Evolutionary conservation across 129 eudicot genomes (phyloP).

Genomic region (Pulicaria dysenterica): DNA sequence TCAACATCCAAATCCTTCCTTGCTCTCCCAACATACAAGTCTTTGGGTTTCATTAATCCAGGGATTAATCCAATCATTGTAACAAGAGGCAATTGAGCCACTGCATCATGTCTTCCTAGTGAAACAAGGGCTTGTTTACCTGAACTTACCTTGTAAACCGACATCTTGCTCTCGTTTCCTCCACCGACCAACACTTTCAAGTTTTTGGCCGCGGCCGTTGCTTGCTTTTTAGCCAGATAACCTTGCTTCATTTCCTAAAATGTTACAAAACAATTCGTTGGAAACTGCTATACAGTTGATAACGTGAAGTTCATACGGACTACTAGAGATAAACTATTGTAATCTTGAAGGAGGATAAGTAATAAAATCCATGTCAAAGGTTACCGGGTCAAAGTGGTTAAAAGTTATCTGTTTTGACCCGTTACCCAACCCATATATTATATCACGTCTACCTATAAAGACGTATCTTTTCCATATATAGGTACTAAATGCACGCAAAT

Average conservation of each 20-base stretch:
- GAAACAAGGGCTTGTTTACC: conserved; percentile 58
- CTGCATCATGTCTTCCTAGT: conserved; percentile 72
- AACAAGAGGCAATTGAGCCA: conserved; percentile 62
- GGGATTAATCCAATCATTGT: conserved; percentile 69
- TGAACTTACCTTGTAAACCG: conserved; percentile 46
- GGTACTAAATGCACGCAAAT: too few relatives aligned
- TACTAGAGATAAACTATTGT: too few relatives aligned
- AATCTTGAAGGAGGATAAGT: too few relatives aligned
- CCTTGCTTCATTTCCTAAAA: conserved; percentile 84
- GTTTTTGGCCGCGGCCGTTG: conserved; percentile 64
- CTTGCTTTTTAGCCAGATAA: conserved; percentile 76
- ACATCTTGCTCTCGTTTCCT: conserved; percentile 65
- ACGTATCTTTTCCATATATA: too few relatives aligned
- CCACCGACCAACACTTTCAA: conserved; percentile 54
- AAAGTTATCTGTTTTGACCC: too few relatives aligned
- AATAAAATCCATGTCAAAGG: too few relatives aligned
- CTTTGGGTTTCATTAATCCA: conserved; percentile 79
- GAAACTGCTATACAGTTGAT: too few relatives aligned
- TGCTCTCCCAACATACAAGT: conserved; percentile 72
- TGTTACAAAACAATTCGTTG: neutral
- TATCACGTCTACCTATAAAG: too few relatives aligned
- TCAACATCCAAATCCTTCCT: conserved; percentile 68
- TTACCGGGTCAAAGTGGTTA: too few relatives aligned
- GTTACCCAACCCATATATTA: too few relatives aligned
- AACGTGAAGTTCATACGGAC: too few relatives aligned